Percentiles rank a stretch among this genome's conserved stretches.
Conservation (phyloP, 495 filamentous ascomycete species). For the Neurospora sp. region DNA sequence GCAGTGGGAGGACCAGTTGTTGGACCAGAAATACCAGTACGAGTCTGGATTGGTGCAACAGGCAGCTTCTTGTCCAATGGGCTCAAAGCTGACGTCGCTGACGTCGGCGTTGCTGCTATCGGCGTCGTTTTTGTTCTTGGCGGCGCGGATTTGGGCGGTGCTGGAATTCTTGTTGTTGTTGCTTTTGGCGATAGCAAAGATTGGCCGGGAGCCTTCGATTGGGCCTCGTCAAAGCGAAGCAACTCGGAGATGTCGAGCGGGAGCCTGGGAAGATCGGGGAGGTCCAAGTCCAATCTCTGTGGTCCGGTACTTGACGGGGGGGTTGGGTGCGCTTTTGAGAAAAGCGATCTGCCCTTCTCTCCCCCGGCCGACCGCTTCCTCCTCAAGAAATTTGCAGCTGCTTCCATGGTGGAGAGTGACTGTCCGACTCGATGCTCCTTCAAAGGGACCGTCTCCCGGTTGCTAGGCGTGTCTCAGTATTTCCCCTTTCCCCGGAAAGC, state of each 20-base stretch:
- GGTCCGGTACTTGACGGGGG: constrained; percentile 11
- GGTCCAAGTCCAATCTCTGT: neutral
- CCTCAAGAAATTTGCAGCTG: neutral
- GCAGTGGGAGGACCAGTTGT: neutral
- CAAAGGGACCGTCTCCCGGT: neutral
- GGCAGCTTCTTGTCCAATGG: neutral
- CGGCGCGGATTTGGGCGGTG: neutral
- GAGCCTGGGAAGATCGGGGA: neutral
- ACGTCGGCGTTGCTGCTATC: neutral
- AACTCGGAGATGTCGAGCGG: neutral
- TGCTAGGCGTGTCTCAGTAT: neutral
- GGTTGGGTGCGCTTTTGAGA: constrained; percentile 26
- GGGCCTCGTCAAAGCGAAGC: neutral
- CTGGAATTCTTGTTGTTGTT: neutral
- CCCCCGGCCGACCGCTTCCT: neutral
- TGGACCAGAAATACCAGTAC: neutral
- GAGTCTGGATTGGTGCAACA: neutral
- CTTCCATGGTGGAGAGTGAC: constrained; percentile 14
- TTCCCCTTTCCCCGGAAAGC: constrained; percentile 9
- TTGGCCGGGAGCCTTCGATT: neutral
- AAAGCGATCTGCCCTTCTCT: constrained; percentile 21
- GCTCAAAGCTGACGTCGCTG: neutral
- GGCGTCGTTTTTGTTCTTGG: neutral
- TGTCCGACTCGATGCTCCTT: neutral
- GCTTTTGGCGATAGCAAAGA: neutral